phyloP scores from a whole-genome alignment of 2,329 filamentous ascomycete genomes.

The Cladorrhinum sp. region DNA sequence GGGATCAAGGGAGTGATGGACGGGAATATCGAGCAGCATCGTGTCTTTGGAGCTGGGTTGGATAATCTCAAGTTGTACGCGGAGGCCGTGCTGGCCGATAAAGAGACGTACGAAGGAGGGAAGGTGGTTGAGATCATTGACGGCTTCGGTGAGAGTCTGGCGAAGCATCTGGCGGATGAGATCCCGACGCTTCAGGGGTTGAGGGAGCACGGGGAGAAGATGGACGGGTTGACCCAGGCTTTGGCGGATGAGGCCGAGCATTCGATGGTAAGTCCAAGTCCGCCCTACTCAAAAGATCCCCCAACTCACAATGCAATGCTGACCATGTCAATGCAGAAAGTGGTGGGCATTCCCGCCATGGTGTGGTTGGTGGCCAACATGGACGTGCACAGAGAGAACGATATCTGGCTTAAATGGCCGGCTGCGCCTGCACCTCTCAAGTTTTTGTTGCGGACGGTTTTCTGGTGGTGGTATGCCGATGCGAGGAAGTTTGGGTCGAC shows the following conservation, averaged over 20 bases:
- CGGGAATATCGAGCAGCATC: conserved; percentile 41
- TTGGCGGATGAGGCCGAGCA: conserved; percentile 22
- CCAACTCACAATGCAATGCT: no score
- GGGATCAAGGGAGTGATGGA: conserved; percentile 40
- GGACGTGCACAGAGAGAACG: conserved; percentile 28
- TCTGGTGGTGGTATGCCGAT: conserved; percentile 24
- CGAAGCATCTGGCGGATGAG: conserved; percentile 34
- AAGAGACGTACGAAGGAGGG: conserved; percentile 29
- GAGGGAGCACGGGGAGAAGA: conserved; percentile 27
- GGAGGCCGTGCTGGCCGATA: conserved; percentile 22
- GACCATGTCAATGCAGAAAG: conserved; percentile 27
- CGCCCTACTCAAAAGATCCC: no score
- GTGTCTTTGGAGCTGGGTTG: conserved; percentile 36
- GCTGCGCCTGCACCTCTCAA: conserved; percentile 24
- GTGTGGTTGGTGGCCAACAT: conserved; percentile 23
- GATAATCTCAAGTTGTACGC: conserved; percentile 31
- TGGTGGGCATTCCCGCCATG: conserved; percentile 23
- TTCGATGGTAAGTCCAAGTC: conserved; percentile 27
- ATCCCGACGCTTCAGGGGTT: conserved; percentile 32
- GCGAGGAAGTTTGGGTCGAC: conserved; percentile 30
- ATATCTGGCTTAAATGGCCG: conserved; percentile 34
- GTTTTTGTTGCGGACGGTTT: conserved; percentile 21
- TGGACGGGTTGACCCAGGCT: conserved; percentile 20
- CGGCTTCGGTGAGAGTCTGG: conserved; percentile 30
- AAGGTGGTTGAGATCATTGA: conserved; percentile 32